These are phyloP conservation scores for Gossypium turneri DNA, from an alignment of 345 rosid species.

Conservation along the genomic window DNA sequence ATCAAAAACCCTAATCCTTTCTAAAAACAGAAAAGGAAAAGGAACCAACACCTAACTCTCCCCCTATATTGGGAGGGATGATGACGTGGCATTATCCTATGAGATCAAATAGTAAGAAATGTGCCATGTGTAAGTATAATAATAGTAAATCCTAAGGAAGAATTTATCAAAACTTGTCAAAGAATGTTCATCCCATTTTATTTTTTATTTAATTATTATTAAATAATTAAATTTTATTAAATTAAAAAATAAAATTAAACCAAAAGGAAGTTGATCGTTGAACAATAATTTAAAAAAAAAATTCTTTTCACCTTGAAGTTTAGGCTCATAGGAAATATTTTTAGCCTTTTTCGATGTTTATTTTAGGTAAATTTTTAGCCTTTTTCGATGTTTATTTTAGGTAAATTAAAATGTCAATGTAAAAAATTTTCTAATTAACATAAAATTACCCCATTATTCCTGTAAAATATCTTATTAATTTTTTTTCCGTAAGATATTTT, in stretches of 20 bases:
- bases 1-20: slow-evolving; percentile 3
- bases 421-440: rapidly evolving
- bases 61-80: neutral
- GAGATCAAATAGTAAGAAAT: neutral
- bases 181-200: no score
- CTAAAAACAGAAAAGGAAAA: neutral
- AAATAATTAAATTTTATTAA: neutral
- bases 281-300: no score
- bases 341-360: no score
- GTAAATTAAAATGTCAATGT: no score
- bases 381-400: no score
- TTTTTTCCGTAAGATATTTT: no score
- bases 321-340: rapidly evolving
- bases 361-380: no score
- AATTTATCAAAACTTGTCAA: no score
- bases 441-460: rapidly evolving
- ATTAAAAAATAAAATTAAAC: no score
- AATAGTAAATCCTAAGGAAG: neutral
- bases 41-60: neutral
- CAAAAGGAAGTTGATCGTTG: no score
- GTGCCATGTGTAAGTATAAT: neutral
- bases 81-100: neutral
- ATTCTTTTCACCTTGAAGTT: no score
- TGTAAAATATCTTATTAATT: no score
- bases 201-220: neutral